Evolutionary conservation across 768 basidiomycete species (phyloP).

Genomic region (Tylopilus intermedius): DNA sequence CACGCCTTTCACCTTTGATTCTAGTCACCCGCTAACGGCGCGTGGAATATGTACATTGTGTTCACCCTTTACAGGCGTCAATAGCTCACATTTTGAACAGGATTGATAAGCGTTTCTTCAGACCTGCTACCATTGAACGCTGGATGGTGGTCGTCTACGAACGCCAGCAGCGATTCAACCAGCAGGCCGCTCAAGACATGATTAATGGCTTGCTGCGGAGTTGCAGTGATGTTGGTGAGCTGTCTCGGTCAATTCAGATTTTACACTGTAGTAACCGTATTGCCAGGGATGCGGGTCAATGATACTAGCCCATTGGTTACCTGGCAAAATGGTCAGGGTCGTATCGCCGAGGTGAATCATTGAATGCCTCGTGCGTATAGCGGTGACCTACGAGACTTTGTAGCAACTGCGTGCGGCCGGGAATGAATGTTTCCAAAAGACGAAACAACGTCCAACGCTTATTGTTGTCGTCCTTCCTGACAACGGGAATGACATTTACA

Average conservation of each 20-base stretch:
- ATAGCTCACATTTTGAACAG: slow-evolving; percentile 30
- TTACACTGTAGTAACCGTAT: not conserved
- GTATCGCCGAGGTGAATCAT: slow-evolving; percentile 41
- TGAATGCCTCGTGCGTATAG: not conserved
- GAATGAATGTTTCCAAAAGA: slow-evolving; percentile 37
- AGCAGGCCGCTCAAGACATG: slow-evolving; percentile 48
- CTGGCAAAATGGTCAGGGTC: slow-evolving; percentile 57
- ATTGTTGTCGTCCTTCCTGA: slow-evolving; percentile 71
- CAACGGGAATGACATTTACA: slow-evolving; percentile 71
- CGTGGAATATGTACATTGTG: slow-evolving; percentile 68
- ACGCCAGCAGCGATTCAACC: slow-evolving; percentile 50
- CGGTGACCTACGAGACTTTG: not conserved
- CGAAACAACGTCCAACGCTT: slow-evolving; percentile 45
- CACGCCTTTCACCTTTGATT: not conserved
- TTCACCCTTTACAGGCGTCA: not conserved
- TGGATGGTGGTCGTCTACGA: slow-evolving; percentile 72
- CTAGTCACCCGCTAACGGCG: slow-evolving; percentile 59
- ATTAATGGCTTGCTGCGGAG: slow-evolving; percentile 46
- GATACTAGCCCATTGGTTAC: slow-evolving; percentile 41
- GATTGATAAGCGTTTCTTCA: slow-evolving; percentile 69
- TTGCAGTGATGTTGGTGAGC: slow-evolving; percentile 57
- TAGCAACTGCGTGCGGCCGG: slow-evolving; percentile 54
- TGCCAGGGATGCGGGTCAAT: slow-evolving; percentile 53
- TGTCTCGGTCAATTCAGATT: not conserved
- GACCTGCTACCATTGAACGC: slow-evolving; percentile 44